Conservation (phyloP, 179 eudicot genomes). For the Sideroxylon spinosum region DNA sequence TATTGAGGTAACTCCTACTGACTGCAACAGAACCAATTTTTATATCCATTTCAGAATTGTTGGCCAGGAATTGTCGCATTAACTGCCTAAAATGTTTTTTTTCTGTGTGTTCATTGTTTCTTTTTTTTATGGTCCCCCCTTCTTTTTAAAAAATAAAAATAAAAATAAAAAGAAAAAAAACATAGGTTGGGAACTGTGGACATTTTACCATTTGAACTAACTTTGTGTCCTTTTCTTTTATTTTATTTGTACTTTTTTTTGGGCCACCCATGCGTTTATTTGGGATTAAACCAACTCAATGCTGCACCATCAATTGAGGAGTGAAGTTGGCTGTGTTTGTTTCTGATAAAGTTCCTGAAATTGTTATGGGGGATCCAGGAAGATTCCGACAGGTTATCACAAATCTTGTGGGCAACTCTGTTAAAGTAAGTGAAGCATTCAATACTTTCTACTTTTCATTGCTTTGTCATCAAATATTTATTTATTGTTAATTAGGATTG, state of each 20-base stretch:
- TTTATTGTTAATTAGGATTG: background rate
- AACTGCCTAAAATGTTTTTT: background rate
- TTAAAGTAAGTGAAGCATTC: conserved; percentile 43
- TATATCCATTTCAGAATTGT: background rate
- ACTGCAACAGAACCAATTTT: background rate
- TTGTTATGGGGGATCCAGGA: conserved; percentile 70
- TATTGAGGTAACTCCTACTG: conserved; percentile 39
- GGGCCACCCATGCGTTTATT: background rate
- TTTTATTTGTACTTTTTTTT: background rate
- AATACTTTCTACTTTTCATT: background rate
- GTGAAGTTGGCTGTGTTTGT: conserved; percentile 63
- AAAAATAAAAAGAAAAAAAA: background rate
- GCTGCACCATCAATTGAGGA: conserved; percentile 19
- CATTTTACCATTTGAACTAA: background rate
- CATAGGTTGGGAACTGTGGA: background rate
- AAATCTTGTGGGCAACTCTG: conserved; percentile 73
- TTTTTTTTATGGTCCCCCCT: background rate
- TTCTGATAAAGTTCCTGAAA: conserved; percentile 59
- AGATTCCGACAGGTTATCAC: conserved; percentile 63
- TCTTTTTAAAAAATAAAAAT: too few species aligned
- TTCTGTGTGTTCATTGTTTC: background rate
- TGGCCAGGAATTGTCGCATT: background rate
- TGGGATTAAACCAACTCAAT: conserved; percentile 8
- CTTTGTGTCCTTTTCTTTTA: background rate
- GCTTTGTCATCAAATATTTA: background rate